Conservation (phyloP, 352 stramenopile genomes). For the Pilasporangium apinafurcum region DNA sequence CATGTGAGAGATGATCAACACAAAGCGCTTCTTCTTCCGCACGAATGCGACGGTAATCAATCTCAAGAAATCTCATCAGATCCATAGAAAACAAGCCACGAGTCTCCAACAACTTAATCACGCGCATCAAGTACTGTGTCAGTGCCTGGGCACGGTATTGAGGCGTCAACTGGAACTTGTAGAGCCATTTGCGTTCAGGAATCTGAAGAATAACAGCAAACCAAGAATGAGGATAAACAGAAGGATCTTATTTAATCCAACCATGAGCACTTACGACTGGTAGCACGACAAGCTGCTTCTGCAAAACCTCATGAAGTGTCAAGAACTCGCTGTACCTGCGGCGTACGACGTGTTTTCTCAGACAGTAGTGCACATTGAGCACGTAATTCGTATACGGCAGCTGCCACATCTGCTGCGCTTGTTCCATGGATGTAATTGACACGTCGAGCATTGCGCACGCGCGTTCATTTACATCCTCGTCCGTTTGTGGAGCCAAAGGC, state of each 20-base stretch:
- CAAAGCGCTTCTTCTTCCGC: slow-evolving; percentile 57
- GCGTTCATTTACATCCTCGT: slow-evolving; percentile 17
- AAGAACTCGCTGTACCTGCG: slow-evolving; percentile 63
- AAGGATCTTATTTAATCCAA: too few relatives aligned
- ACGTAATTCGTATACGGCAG: slow-evolving; percentile 77
- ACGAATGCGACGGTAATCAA: slow-evolving; percentile 38
- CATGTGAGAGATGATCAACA: slow-evolving; percentile 22
- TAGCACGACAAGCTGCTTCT: slow-evolving; percentile 39
- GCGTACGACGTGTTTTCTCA: slow-evolving; percentile 58
- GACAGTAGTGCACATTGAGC: slow-evolving; percentile 61
- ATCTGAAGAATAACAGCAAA: too few relatives aligned
- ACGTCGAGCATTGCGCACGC: slow-evolving; percentile 61
- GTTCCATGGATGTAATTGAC: slow-evolving; percentile 52
- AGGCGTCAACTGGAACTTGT: slow-evolving; percentile 25
- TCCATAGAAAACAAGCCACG: slow-evolving; percentile 54
- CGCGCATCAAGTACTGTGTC: slow-evolving; percentile 37
- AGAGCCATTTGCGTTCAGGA: slow-evolving; percentile 34
- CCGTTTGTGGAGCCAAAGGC: slow-evolving; percentile 20
- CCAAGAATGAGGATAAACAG: neutral
- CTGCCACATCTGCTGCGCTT: slow-evolving; percentile 35
- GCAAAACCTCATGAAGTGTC: slow-evolving; percentile 30
- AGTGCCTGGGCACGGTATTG: slow-evolving; percentile 25
- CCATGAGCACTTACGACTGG: slow-evolving; percentile 19
- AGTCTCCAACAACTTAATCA: slow-evolving; percentile 41
- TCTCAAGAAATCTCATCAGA: slow-evolving; percentile 66